Percentiles rank a stretch among this genome's conserved stretches.
Conservation (phyloP, 1,284 basidiomycete species). For the Ustilago cynodontis region DNA sequence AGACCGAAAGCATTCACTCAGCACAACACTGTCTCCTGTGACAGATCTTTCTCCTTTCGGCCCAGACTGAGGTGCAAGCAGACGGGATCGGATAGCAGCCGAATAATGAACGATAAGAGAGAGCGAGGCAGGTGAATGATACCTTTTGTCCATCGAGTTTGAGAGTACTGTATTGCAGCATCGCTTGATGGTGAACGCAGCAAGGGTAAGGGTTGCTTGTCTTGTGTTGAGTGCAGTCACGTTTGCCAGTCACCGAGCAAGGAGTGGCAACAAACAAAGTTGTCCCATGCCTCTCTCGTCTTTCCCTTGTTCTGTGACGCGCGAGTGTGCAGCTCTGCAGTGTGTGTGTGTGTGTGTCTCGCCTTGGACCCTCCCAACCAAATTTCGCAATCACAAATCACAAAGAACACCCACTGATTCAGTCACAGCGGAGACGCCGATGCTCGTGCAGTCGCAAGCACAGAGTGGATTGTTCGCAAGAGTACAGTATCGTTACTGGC, state of each 20-base stretch:
- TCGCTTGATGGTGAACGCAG: neutral
- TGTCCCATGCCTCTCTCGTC: neutral
- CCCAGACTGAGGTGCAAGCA: neutral
- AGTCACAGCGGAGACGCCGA: conserved; percentile 4
- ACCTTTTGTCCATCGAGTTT: neutral
- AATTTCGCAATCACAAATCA: conserved; percentile 5
- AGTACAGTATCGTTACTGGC: too few species aligned
- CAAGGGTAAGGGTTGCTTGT: neutral
- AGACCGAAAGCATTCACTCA: conserved; percentile 2
- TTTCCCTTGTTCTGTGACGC: neutral
- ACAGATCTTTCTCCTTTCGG: too few species aligned
- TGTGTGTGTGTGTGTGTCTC: conserved; percentile 3
- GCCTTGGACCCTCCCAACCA: conserved; percentile 9
- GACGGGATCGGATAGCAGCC: conserved; percentile 1
- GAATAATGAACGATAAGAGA: neutral
- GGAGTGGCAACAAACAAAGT: neutral
- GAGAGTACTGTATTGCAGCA: neutral
- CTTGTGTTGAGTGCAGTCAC: too few species aligned
- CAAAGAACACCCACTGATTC: neutral
- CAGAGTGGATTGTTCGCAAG: neutral
- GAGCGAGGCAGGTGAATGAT: neutral
- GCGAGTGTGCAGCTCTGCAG: neutral
- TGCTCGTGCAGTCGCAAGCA: too few species aligned
- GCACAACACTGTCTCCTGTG: neutral
- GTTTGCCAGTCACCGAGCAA: neutral